Conservation (phyloP, 2,329 filamentous ascomycete genomes). For the Exophiala dermatitidis region DNA sequence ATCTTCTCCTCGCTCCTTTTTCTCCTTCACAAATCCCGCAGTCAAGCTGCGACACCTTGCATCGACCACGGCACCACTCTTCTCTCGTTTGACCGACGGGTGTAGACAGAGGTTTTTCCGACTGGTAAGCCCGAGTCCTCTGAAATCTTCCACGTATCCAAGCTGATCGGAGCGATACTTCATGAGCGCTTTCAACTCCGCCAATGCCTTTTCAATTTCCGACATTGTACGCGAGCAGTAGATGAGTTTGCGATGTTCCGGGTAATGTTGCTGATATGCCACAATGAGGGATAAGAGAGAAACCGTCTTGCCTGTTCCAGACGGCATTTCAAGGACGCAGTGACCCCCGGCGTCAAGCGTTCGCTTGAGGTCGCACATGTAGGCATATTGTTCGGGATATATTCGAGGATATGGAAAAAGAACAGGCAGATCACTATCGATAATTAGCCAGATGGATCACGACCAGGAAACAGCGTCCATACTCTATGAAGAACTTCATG, state of each 20-base stretch:
- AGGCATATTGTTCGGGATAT: slow-evolving; percentile 67
- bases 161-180: slow-evolving; percentile 85
- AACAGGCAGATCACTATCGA: slow-evolving; percentile 55
- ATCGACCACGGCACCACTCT: slow-evolving; percentile 89
- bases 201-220: slow-evolving; percentile 95
- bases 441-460: slow-evolving; percentile 19
- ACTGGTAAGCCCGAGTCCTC: slow-evolving; percentile 85
- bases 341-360: slow-evolving; percentile 92
- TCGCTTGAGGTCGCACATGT: slow-evolving; percentile 79
- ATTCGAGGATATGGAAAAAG: slow-evolving; percentile 69
- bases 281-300: slow-evolving; percentile 91
- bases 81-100: slow-evolving; percentile 91
- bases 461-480: slow-evolving; percentile 26
- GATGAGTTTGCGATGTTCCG: slow-evolving; percentile 89
- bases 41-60: slow-evolving; percentile 93
- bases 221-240: slow-evolving; percentile 99
- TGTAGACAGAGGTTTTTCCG: slow-evolving; percentile 96
- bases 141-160: slow-evolving; percentile 86
- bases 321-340: slow-evolving; percentile 98
- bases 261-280: slow-evolving; percentile 90
- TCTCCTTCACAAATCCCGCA: slow-evolving; percentile 94
- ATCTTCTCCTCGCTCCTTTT: slow-evolving; percentile 89
- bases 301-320: slow-evolving; percentile 94
- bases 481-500: slow-evolving; percentile 78
- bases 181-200: slow-evolving; percentile 87